Base-by-base conservation (phyloP, 2,329 filamentous ascomycete species). In the Trichoderma sp. region DNA sequence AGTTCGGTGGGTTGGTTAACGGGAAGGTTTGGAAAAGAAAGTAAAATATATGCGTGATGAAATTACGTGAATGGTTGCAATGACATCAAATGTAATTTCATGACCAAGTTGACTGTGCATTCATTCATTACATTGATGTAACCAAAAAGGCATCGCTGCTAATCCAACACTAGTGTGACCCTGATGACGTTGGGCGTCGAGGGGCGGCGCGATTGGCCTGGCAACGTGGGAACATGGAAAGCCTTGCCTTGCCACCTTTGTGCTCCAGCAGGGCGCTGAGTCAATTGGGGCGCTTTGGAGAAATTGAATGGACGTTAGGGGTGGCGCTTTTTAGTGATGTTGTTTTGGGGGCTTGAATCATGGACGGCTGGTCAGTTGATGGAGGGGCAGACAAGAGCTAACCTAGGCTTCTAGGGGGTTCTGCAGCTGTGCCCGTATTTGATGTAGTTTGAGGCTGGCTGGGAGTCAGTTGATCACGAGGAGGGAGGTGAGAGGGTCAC, bases 131-230 rank as follows among this genome's bases (percentile, higher is more conserved):
- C 38, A 45, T 21, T 21, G 31, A 63, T 59, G 53, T 18, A 68
- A 24, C 8, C 38, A 45, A 18, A 45, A 45, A 4, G 27, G 31
- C n/a, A 62, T 18, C 6, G 14, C 38, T 16, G 16, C 24, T 6
- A 18, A 31, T 53, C 45, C 50, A 11, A 53, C 9, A 12, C n/a
- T 60, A 35, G 71, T 67, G 63, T 59, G 63, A 45, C 62, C 63
- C 63, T 75, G 72, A 75, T 75, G 72, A 75, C 72, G 72, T 75
- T 74, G 16, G 16, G 16, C 16, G 45, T 53, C 45, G n/a, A 21
- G 45, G 9, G n/a, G 45, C 50, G n/a, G 50, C 50, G 50, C 50
- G 50, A 21, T 24, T 31, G 24, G 45, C 60, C 60, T 63, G 60
- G 16, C 29, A 63, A 63, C 18, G 24, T 67, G 64, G 64, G 53